Conservation (phyloP, 2,329 filamentous ascomycete genomes). For the Mollisiaceae sp. region DNA sequence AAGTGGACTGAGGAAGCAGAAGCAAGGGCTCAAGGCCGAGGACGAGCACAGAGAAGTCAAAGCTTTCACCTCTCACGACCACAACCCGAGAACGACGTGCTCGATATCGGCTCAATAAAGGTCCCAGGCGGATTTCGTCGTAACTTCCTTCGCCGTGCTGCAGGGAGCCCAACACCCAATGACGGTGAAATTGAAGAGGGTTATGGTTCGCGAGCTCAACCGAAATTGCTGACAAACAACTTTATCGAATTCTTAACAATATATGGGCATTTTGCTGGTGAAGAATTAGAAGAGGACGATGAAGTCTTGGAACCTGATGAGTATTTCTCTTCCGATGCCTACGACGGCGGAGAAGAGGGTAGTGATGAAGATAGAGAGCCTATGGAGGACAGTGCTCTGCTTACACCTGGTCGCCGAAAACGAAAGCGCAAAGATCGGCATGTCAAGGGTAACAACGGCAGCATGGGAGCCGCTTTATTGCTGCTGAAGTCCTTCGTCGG, state of each 20-base stretch:
- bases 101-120: conserved; percentile 90
- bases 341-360: conserved; percentile 56
- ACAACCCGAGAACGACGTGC: conserved; percentile 76
- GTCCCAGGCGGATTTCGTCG: conserved; percentile 92
- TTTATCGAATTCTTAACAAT: conserved; percentile 95
- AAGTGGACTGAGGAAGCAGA: conserved; percentile 93
- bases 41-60: conserved; percentile 76
- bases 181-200: conserved; percentile 44
- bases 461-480: conserved; percentile 79
- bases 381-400: conserved; percentile 85
- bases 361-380: conserved; percentile 74
- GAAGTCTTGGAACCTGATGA: conserved; percentile 86
- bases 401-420: conserved; percentile 76
- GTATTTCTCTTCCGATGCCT: conserved; percentile 78
- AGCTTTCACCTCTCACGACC: conserved; percentile 83
- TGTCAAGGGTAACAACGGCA: conserved; percentile 76
- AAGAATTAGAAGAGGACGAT: conserved; percentile 95
- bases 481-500: conserved; percentile 98
- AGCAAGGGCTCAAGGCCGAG: conserved; percentile 59
- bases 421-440: conserved; percentile 78
- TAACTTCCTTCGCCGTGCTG: conserved; percentile 82
- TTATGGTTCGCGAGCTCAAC: conserved; percentile 50
- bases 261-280: conserved; percentile 96
- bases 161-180: conserved; percentile 63
- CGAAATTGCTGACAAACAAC: conserved; percentile 81